Evolutionary conservation across 2,329 filamentous ascomycete genomes (phyloP).

Genomic region (Alternaria consortialis): DNA sequence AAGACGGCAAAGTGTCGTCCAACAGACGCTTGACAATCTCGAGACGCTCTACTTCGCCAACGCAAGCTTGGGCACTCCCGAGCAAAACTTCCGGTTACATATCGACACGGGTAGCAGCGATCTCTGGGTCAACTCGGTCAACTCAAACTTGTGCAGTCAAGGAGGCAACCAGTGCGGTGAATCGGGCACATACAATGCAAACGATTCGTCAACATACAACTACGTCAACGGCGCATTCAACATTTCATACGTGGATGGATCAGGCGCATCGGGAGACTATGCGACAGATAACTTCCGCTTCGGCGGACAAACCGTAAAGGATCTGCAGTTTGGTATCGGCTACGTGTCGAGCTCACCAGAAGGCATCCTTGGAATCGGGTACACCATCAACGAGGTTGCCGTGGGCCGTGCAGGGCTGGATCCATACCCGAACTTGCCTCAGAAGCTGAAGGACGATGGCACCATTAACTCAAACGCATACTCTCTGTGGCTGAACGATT

Average conservation of each 20-base stretch:
- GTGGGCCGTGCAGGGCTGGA: conserved; percentile 64
- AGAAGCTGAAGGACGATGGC: conserved; percentile 69
- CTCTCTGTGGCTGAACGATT: conserved; percentile 70
- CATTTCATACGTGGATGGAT: conserved; percentile 86
- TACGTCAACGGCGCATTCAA: conserved; percentile 82
- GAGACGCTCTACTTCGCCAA: conserved; percentile 69
- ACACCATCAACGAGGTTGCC: conserved; percentile 79
- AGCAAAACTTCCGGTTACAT: conserved; percentile 64
- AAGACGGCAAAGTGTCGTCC: conserved; percentile 54
- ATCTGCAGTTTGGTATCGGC: conserved; percentile 77
- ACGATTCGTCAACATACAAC: conserved; percentile 77
- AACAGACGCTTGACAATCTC: conserved; percentile 64
- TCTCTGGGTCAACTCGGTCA: conserved; percentile 71
- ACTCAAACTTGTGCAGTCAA: conserved; percentile 67
- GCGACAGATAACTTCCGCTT: conserved; percentile 75
- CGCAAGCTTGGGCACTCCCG: conserved; percentile 65
- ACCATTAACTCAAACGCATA: conserved; percentile 71
- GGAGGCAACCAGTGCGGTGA: conserved; percentile 62
- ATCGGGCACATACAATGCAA: conserved; percentile 74
- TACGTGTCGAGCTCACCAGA: conserved; percentile 68
- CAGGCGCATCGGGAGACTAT: conserved; percentile 80
- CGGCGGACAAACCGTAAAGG: conserved; percentile 61
- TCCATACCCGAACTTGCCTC: conserved; percentile 69
- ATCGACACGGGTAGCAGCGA: conserved; percentile 71
- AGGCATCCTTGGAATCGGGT: conserved; percentile 88